These are phyloP conservation scores for Gastroboletus turbinatus DNA, from an alignment of 1,284 basidiomycete species.

Conservation along the genomic window DNA sequence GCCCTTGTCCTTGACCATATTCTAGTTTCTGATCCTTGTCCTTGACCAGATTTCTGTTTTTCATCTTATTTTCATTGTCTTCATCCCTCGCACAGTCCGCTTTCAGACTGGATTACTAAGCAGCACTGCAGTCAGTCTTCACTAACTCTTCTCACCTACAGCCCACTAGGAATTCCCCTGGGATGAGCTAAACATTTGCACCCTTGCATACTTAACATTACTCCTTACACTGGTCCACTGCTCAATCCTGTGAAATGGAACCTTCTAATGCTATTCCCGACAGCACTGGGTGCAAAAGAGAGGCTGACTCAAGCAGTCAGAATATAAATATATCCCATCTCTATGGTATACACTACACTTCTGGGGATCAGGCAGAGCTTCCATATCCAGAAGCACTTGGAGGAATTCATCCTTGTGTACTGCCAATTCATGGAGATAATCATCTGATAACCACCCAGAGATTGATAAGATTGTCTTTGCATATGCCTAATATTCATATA, in stretches of 20 bases:
- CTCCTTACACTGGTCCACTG: neutral
- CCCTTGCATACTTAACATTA: too few relatives aligned
- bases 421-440: neutral
- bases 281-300: neutral
- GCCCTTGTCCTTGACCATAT: too few relatives aligned
- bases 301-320: neutral
- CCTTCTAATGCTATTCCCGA: neutral
- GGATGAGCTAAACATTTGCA: too few relatives aligned
- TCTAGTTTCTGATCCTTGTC: too few relatives aligned
- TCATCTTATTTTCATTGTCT: too few relatives aligned
- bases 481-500: neutral
- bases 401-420: neutral
- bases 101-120: too few relatives aligned
- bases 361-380: neutral
- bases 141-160: too few relatives aligned
- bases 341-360: neutral
- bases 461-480: neutral
- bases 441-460: neutral
- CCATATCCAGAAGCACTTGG: too few relatives aligned
- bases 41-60: too few relatives aligned
- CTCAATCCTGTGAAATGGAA: neutral
- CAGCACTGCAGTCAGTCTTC: too few relatives aligned
- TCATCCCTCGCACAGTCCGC: too few relatives aligned
- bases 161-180: too few relatives aligned
- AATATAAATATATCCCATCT: neutral